These are phyloP conservation scores for Gelatoporia subvermispora DNA, from an alignment of 768 basidiomycete genomes.

Conservation along the genomic window DNA sequence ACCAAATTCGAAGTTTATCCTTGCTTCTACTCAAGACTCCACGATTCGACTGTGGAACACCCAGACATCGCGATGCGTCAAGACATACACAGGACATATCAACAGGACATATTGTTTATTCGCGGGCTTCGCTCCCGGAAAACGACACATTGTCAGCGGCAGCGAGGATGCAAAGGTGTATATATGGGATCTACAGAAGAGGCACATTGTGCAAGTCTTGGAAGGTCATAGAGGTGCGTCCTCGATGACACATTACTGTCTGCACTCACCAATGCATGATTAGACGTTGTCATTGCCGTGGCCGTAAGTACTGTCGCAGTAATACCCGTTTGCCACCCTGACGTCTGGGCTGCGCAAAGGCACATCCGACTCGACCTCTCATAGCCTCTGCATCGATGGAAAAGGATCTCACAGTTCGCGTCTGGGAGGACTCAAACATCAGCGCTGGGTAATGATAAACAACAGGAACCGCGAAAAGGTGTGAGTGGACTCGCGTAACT, in stretches of 20 bases:
- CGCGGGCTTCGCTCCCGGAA: slow-evolving; percentile 58
- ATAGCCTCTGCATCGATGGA: slow-evolving; percentile 91
- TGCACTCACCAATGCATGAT: not conserved
- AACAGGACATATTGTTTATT: slow-evolving; percentile 83
- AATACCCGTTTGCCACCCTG: not conserved
- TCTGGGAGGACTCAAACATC: slow-evolving; percentile 60
- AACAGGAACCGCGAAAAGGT: too few relatives aligned
- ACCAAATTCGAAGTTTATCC: slow-evolving; percentile 85
- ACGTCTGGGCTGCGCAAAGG: slow-evolving; percentile 36
- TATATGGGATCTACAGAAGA: slow-evolving; percentile 85
- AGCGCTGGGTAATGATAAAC: too few relatives aligned
- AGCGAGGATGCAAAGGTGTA: slow-evolving; percentile 88
- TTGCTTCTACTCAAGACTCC: slow-evolving; percentile 91
- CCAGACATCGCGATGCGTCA: slow-evolving; percentile 84
- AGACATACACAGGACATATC: slow-evolving; percentile 84
- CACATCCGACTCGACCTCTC: slow-evolving; percentile 67
- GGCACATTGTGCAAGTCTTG: slow-evolving; percentile 67
- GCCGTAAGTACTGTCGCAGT: slow-evolving; percentile 40
- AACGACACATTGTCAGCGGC: slow-evolving; percentile 77
- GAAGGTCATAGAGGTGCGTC: slow-evolving; percentile 75
- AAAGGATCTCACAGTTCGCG: slow-evolving; percentile 76
- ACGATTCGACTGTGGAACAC: slow-evolving; percentile 94
- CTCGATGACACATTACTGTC: slow-evolving; percentile 17
- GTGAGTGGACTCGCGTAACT: too few relatives aligned
- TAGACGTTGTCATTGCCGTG: slow-evolving; percentile 70